Base-by-base conservation (phyloP, 1,284 basidiomycete species). In the Porogramme epimiltina region DNA sequence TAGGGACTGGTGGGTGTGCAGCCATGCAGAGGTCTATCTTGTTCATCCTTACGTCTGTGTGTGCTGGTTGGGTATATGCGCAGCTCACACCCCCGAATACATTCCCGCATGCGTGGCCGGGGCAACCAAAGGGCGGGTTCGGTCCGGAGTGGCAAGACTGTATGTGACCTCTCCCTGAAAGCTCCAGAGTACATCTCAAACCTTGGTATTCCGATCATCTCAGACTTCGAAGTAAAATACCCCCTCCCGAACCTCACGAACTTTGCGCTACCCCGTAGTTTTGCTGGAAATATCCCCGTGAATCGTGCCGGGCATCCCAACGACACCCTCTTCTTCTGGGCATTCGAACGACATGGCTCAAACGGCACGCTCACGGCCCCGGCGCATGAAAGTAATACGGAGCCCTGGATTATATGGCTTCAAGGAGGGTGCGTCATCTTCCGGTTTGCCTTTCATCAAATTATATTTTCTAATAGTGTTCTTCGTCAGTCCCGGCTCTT, bases 321-420 rank as follows among this genome's bases (percentile, higher is more conserved):
- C 53, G 72, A 88, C 54, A 87, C 87, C 0, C 70, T 89, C 2
- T 89, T 88, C 70, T 89, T 89, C 67, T 80, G 80, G 75, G 87
- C 74, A 4, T 81, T 84, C 54, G 87, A 89, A 62, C 43, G 51
- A 0, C 36, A 58, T 40, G 79, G 78, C 23, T 69, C 67, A 2
- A 64, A 73, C 6, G 85, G 84, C 2, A 87, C 86, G 2, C 69
- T 89, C 47, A 54, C 54, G 0, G 49, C 49, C 1, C 46, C 54
- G 6, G 85, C 84, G 2, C 59, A 67, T 6, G 45, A 60, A 22
- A 60, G 59, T 22, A 65, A 70, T 48, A 65, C 71, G n/a, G 71
- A 79, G 22, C 86, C 87, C 10, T 89, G 87, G 87, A 78, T 79
- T 10, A 83, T 89, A 40, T 89, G 85, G 85, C 65, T 89, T 18